phyloP scores from a whole-genome alignment of 2,329 filamentous ascomycete genomes.

The Ceratocystis cacaofunesta region DNA sequence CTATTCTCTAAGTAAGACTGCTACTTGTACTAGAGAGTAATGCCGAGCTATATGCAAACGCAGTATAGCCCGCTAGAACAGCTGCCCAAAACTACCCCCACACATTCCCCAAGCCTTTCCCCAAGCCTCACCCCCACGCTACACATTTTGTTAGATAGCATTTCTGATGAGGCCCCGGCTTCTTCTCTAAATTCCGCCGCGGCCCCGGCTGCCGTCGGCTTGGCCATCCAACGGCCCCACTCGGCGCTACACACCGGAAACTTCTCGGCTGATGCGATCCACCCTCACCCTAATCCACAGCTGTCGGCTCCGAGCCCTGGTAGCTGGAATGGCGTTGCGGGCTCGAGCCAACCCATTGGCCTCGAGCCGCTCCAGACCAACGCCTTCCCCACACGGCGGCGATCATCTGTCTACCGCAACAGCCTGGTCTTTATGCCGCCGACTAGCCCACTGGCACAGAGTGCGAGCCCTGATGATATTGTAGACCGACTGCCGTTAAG shows the following conservation, averaged over 20 bases:
- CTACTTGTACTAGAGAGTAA: background rate
- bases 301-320: background rate
- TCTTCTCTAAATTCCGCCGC: background rate
- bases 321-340: background rate
- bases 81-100: background rate
- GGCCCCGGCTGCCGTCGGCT: background rate
- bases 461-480: slow-evolving; percentile 64
- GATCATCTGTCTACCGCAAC: background rate
- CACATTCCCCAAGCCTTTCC: background rate
- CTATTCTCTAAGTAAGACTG: background rate
- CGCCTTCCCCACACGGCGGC: background rate
- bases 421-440: slow-evolving; percentile 63
- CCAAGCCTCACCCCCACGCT: background rate
- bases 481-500: slow-evolving; percentile 7
- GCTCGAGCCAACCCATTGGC: background rate
- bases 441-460: slow-evolving; percentile 82
- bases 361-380: background rate
- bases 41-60: background rate
- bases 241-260: slow-evolving; percentile 59
- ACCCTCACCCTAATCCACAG: background rate
- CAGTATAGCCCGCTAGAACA: background rate
- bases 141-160: background rate
- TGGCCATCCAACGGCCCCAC: slow-evolving; percentile 64
- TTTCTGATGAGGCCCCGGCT: background rate
- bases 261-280: slow-evolving; percentile 37